Evolutionary conservation across 2,329 filamentous ascomycete genomes (phyloP).

Genomic region (Curvularia lunata): DNA sequence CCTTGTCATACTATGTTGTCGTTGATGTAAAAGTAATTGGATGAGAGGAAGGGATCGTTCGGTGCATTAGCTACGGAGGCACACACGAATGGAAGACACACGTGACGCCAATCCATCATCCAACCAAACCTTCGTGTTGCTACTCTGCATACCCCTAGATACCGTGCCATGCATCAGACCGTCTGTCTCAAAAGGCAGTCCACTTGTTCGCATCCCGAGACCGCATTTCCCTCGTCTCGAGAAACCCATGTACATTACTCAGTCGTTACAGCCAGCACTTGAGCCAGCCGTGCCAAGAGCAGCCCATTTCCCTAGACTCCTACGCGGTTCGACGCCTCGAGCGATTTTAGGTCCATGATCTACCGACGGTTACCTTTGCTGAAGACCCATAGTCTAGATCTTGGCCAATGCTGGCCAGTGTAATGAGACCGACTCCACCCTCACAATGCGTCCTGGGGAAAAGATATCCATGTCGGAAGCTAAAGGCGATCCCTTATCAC

Average conservation of each 20-base stretch:
- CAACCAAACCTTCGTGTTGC: not conserved
- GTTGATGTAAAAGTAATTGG: not conserved
- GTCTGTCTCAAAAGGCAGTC: not conserved
- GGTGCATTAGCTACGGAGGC: not conserved
- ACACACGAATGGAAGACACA: not conserved
- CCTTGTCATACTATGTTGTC: not conserved
- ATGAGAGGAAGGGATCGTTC: not conserved
- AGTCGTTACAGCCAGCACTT: not conserved
- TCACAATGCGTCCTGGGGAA: conserved; percentile 6
- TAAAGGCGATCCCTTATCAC: conserved; percentile 2
- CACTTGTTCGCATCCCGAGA: not conserved
- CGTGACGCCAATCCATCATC: not conserved
- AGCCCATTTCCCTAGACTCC: not conserved
- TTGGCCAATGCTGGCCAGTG: not conserved
- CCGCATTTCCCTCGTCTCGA: not conserved
- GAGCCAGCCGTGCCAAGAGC: not conserved
- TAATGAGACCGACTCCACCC: not conserved
- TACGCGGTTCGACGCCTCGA: not conserved
- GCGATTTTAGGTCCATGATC: not conserved
- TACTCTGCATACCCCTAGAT: not conserved
- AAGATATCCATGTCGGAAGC: conserved; percentile 4
- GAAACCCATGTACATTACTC: not conserved
- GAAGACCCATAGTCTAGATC: not conserved
- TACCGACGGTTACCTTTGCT: not conserved
- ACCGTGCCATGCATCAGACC: not conserved